phyloP scores from a whole-genome alignment of 805 yeast genomes.

The Pichia thaimueangensis region DNA sequence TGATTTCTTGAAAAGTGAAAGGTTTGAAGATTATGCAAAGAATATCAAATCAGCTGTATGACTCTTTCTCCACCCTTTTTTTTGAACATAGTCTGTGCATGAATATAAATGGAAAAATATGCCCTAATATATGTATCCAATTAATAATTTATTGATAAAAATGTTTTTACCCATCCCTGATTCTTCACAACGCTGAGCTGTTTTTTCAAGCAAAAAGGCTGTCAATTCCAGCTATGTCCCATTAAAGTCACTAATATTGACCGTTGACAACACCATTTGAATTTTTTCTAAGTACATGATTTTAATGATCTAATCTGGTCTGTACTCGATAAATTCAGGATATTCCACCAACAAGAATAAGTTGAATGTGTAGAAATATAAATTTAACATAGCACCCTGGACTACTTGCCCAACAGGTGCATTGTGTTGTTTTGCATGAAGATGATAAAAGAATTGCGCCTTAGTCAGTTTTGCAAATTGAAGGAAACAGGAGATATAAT shows the following conservation, averaged over 20 bases:
- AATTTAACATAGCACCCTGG: constrained; percentile 12
- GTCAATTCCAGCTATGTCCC: constrained; percentile 18
- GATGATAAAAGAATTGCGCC: constrained; percentile 7
- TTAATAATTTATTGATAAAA: not conserved
- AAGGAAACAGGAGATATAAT: constrained; percentile 11
- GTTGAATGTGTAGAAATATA: constrained; percentile 12
- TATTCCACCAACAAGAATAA: constrained; percentile 13
- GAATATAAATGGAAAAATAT: constrained; percentile 8
- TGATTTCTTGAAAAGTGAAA: constrained; percentile 8
- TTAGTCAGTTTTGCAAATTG: constrained; percentile 6
- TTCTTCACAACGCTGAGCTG: too few species aligned
- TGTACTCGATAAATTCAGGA: constrained; percentile 15
- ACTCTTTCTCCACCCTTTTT: constrained; percentile 13
- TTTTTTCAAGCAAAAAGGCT: constrained; percentile 4
- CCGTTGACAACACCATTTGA: constrained; percentile 14
- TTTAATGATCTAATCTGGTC: constrained; percentile 7
- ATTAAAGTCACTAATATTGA: constrained; percentile 8
- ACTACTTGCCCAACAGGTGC: constrained; percentile 8
- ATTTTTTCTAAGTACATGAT: constrained; percentile 7
- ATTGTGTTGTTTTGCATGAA: not conserved
- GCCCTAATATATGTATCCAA: constrained; percentile 10
- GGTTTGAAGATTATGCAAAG: constrained; percentile 9
- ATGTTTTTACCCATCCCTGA: not conserved
- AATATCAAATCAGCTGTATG: not conserved
- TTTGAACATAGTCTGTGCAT: constrained; percentile 10